phyloP scores from a whole-genome alignment of 2,329 filamentous ascomycete genomes.

The Fusarium penzigii region DNA sequence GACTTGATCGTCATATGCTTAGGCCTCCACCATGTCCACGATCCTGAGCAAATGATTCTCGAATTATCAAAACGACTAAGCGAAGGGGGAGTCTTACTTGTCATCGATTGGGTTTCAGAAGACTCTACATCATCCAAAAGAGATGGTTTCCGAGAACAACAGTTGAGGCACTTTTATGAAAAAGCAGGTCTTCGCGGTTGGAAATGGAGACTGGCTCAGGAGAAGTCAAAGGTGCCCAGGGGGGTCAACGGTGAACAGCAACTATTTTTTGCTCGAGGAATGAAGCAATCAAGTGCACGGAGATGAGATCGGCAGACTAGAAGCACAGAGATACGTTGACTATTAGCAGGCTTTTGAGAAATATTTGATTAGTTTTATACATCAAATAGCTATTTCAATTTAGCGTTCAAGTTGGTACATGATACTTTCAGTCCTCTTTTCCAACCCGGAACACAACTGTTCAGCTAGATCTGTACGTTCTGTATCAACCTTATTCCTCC shows the following conservation, averaged over 20 bases:
- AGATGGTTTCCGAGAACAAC: slow-evolving; percentile 24
- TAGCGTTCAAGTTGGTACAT: not conserved
- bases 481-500: not conserved
- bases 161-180: slow-evolving; percentile 22
- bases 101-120: slow-evolving; percentile 34
- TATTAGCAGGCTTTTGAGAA: no score
- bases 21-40: slow-evolving; percentile 39
- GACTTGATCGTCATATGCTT: slow-evolving; percentile 37
- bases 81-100: slow-evolving; percentile 33
- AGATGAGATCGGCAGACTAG: no score
- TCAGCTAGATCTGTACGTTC: not conserved
- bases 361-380: not conserved
- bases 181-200: slow-evolving; percentile 25
- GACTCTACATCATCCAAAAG: slow-evolving; percentile 15
- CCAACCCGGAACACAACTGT: not conserved
- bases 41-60: slow-evolving; percentile 28
- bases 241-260: slow-evolving; percentile 27
- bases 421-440: not conserved
- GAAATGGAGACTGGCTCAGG: slow-evolving; percentile 27
- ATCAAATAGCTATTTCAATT: not conserved
- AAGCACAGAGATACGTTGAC: no score
- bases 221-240: slow-evolving; percentile 21
- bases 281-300: slow-evolving; percentile 2
- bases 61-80: slow-evolving; percentile 31
- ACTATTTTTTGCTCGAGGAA: slow-evolving; percentile 28